These are phyloP conservation scores for Rosa rugosa DNA, from an alignment of 306 rosid species.

Conservation along the genomic window DNA sequence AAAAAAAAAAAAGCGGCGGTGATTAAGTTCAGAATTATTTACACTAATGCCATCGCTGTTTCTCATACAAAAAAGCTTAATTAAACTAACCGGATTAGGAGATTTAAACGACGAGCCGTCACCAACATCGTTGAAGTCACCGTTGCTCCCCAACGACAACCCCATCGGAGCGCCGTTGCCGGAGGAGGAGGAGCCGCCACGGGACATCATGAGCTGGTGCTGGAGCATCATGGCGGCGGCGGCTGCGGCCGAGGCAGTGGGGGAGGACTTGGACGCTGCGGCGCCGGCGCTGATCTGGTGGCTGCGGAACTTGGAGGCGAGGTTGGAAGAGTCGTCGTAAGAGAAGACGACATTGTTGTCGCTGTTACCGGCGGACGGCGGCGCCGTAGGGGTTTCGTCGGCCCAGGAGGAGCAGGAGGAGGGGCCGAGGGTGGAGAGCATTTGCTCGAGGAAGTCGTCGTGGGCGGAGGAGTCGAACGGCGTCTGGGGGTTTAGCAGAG, in stretches of 20 bases:
- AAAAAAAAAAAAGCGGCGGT: neutral
- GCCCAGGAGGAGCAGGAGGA: constrained; percentile 61
- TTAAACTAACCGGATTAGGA: constrained; percentile 41
- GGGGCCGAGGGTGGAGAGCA: constrained; percentile 66
- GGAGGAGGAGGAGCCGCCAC: constrained; percentile 5
- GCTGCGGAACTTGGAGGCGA: constrained; percentile 66
- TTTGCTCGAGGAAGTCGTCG: constrained; percentile 90
- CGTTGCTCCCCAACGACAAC: constrained; percentile 32
- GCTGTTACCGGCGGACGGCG: neutral
- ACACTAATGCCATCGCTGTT: neutral
- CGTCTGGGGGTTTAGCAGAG: constrained; percentile 44
- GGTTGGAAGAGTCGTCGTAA: constrained; percentile 53
- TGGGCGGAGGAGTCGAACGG: constrained; percentile 49
- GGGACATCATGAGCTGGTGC: constrained; percentile 63
- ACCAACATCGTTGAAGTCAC: constrained; percentile 23
- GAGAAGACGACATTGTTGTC: constrained; percentile 35
- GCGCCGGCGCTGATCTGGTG: constrained; percentile 63
- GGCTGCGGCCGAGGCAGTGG: constrained; percentile 34
- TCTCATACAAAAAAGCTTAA: neutral
- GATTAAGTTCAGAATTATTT: neutral
- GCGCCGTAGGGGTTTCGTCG: constrained; percentile 26
- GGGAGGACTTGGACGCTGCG: constrained; percentile 19
- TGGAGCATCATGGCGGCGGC: constrained; percentile 75
- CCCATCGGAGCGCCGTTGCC: constrained; percentile 52
- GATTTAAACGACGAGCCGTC: constrained; percentile 61